A percentile compares a stretch with the other conserved stretches of the same genome.
phyloP scores from a whole-genome alignment of 768 basidiomycete genomes.

The Fomitopsis pulvina region DNA sequence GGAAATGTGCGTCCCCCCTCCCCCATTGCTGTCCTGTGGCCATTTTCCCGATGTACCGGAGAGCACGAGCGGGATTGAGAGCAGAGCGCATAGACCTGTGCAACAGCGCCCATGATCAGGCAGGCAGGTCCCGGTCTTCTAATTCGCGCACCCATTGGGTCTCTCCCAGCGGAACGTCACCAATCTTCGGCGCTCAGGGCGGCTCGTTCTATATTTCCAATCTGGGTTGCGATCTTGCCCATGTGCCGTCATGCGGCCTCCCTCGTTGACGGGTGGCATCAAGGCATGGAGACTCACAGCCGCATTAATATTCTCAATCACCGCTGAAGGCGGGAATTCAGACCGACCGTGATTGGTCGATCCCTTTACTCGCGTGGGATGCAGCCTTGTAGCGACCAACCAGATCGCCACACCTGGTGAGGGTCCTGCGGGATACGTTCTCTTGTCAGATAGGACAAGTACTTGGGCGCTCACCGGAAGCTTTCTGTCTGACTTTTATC shows the following conservation, averaged over 20 bases:
- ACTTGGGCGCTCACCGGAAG: background rate
- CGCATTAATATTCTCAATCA: background rate
- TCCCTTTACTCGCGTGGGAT: too few species aligned
- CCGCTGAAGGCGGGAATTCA: background rate
- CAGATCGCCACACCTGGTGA: too few species aligned
- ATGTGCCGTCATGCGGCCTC: background rate
- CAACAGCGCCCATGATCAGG: background rate
- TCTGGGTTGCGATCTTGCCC: background rate
- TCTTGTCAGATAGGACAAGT: too few species aligned
- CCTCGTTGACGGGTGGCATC: background rate
- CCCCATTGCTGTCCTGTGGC: too few species aligned
- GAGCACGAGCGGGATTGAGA: background rate
- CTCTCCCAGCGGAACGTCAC: background rate
- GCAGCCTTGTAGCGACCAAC: too few species aligned
- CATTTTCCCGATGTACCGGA: too few species aligned
- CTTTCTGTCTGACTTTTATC: background rate
- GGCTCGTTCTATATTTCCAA: background rate
- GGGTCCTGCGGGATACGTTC: too few species aligned
- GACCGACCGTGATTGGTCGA: too few species aligned
- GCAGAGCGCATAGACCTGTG: background rate
- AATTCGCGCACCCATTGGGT: background rate
- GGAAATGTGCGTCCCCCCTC: constrained; percentile 2
- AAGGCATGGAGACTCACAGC: background rate
- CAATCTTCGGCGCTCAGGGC: background rate
- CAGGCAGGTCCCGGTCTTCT: background rate